Evolutionary conservation across 2,329 filamentous ascomycete species (phyloP).

Genomic region (Hypoxylon sp.): DNA sequence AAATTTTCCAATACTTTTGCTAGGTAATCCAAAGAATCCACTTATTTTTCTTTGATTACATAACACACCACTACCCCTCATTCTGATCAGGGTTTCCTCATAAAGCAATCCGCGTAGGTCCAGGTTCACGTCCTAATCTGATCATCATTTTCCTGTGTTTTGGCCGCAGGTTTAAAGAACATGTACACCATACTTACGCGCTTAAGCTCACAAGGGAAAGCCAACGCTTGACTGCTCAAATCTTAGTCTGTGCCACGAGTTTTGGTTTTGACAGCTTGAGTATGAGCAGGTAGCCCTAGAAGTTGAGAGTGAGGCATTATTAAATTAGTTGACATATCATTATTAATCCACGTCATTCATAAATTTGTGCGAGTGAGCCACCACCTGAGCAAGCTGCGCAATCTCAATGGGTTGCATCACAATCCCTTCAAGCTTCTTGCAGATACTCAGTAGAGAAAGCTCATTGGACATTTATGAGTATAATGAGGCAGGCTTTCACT

Average conservation of each 20-base stretch:
- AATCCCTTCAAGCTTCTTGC: background rate
- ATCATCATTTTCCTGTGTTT: background rate
- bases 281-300: background rate
- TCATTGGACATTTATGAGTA: background rate
- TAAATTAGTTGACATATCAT: background rate
- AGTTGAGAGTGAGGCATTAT: background rate
- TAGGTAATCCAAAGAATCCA: background rate
- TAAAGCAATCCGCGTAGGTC: background rate
- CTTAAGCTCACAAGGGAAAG: background rate
- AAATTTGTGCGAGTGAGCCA: background rate
- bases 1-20: background rate
- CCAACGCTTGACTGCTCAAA: background rate
- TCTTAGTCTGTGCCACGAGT: background rate
- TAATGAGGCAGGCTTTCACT: background rate
- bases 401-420: background rate
- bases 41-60: background rate
- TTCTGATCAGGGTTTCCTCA: too few species aligned
- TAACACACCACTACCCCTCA: background rate
- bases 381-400: background rate
- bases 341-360: background rate
- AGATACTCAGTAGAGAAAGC: background rate
- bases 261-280: background rate
- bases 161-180: background rate
- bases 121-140: background rate
- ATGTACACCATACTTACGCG: background rate